Percentiles rank a stretch among this genome's conserved stretches.
Evolutionary conservation across 148 eudicot genomes (phyloP).

Genomic region (Silene conica): DNA sequence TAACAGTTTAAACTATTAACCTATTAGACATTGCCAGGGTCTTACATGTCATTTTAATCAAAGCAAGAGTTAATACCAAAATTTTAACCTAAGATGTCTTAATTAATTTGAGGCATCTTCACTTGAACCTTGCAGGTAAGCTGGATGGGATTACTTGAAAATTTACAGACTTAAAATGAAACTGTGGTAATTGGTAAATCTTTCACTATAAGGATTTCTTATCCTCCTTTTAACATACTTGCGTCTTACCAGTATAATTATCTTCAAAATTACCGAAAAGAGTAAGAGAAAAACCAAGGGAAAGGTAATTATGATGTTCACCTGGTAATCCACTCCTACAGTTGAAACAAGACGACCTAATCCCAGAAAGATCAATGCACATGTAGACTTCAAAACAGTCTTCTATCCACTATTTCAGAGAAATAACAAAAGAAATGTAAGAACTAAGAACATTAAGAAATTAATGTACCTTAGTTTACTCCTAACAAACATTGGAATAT

Average conservation of each 20-base stretch:
- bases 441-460: not conserved
- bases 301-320: slow-evolving; percentile 19
- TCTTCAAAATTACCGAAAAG: slow-evolving; percentile 5
- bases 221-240: not conserved
- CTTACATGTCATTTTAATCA: not conserved
- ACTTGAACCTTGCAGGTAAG: slow-evolving; percentile 4
- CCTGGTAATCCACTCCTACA: slow-evolving; percentile 89
- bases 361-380: slow-evolving; percentile 74
- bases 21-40: not conserved
- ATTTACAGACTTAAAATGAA: not conserved
- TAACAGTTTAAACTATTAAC: no score
- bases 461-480: not conserved
- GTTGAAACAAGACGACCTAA: slow-evolving; percentile 73
- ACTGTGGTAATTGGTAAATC: not conserved
- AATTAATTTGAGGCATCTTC: not conserved
- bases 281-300: not conserved
- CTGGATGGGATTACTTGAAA: no score
- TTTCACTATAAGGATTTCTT: not conserved
- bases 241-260: not conserved
- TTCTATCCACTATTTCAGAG: slow-evolving; percentile 50
- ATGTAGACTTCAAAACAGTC: slow-evolving; percentile 52
- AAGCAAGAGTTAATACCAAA: not conserved
- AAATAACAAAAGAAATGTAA: slow-evolving; percentile 9
- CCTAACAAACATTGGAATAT: not conserved
- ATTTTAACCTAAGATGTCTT: no score